Percentiles rank a stretch among this genome's conserved stretches.
These are phyloP conservation scores for Nicotiana otophora DNA, from an alignment of 257 asterid species.

Conservation along the genomic window DNA sequence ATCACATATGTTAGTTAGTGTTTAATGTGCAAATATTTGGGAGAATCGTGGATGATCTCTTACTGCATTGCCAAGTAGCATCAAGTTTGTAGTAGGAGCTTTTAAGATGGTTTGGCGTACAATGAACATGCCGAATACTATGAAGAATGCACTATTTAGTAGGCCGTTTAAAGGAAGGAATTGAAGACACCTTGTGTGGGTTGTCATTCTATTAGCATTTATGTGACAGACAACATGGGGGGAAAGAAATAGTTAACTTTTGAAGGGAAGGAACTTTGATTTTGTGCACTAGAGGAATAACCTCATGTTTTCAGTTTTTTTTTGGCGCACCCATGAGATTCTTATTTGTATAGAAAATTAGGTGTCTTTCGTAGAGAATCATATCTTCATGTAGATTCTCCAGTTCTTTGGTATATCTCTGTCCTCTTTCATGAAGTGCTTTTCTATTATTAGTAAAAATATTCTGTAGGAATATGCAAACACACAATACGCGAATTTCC, in stretches of 20 bases:
- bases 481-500: no score
- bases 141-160: background rate
- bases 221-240: background rate
- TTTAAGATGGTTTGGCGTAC: background rate
- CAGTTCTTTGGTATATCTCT: background rate
- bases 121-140: background rate
- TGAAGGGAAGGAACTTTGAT: background rate
- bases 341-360: no score
- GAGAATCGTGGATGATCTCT: background rate
- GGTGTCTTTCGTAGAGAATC: background rate
- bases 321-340: background rate
- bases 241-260: background rate
- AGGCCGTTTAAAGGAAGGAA: background rate
- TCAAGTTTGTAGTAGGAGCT: background rate
- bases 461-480: no score
- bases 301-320: background rate
- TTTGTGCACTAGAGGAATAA: background rate
- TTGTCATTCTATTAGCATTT: background rate
- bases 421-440: no score
- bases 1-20: background rate
- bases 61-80: background rate
- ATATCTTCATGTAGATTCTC: background rate
- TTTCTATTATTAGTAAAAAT: background rate
- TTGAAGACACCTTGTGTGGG: background rate
- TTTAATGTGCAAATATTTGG: background rate